Base-by-base conservation (phyloP, 179 eudicot genomes). In the Beta macrorhiza region DNA sequence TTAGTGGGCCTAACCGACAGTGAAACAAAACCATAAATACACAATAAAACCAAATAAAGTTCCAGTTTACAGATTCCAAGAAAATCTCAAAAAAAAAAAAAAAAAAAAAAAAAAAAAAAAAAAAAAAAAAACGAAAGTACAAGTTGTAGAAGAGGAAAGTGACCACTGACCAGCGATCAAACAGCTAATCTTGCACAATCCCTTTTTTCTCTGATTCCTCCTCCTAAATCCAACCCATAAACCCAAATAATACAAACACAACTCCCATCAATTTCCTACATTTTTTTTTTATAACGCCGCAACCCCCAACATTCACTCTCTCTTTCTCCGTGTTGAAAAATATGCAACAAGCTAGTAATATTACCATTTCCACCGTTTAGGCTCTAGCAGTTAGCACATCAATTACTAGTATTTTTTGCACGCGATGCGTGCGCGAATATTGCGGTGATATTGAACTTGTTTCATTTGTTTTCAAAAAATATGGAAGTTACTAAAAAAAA, bases 101-200 rank as follows among this genome's bases (percentile, higher is more conserved):
- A 13, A 37, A 2, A 37, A 37, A 37, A 37, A 32, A 1, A n/a
- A n/a, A 29, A 29, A 65, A 65, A 29, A 5, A 0, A 65, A 32
- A 13, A 29, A 12, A 13, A 37, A 2, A 37, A 37, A 37, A 37
- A 32, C 42, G 6, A 65, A 25, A 22, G 68, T 22, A 63, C 16
- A 11, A 3, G 14, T 64, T 37, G 32, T 15, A 67, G 49, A 45
- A 15, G 47, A 67, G 13, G 71, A 67, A 45, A 67, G 32, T 67
- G 49, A 67, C 71, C 19, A 67, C 71, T 67, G 71, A 67, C 71
- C 71, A 67, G 71, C 71, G 20, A 67, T 67, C 71, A 67, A 32
- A 32, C 71, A 67, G 47, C 49, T 37, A 32, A 67, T 67, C 45
- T 12, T 15, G 2, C 49, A 67, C 44, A 32, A 25, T 37, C 4